A percentile compares a stretch with the other conserved stretches of the same genome.
phyloP scores from a whole-genome alignment of 2,329 filamentous ascomycete species.

The Penicillium sp. region DNA sequence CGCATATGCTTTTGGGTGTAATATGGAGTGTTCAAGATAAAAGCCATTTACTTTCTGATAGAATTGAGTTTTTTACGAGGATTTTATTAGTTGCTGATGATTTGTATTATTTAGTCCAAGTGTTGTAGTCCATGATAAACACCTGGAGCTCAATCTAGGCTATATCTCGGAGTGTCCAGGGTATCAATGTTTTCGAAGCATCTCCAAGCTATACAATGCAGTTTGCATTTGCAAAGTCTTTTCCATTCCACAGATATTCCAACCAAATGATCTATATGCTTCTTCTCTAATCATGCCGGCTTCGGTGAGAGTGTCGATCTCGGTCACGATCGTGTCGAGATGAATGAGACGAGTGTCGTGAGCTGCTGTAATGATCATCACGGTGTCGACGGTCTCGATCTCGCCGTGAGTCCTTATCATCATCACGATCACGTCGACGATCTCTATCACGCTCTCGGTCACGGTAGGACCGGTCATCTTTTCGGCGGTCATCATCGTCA shows the following conservation, averaged over 20 bases:
- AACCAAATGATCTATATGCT: no score
- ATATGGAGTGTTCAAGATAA: constrained; percentile 18
- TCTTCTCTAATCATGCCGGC: constrained; percentile 28
- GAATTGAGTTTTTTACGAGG: constrained; percentile 17
- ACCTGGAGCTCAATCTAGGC: no score
- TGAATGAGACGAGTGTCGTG: constrained; percentile 30
- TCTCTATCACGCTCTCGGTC: constrained; percentile 28
- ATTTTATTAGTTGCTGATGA: no score
- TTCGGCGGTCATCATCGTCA: constrained; percentile 33
- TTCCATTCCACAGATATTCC: constrained; percentile 5
- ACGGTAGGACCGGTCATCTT: constrained; percentile 33
- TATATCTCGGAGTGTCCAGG: constrained; percentile 7
- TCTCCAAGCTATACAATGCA: no score
- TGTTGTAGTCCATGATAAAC: no score
- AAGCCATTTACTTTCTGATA: constrained; percentile 22
- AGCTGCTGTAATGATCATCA: constrained; percentile 31
- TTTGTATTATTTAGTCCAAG: no score
- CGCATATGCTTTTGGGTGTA: constrained; percentile 23
- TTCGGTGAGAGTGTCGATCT: constrained; percentile 29
- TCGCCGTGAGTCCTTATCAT: constrained; percentile 18
- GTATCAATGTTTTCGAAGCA: constrained; percentile 23
- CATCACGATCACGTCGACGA: constrained; percentile 31
- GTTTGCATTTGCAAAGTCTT: constrained; percentile 1
- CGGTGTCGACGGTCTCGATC: constrained; percentile 25
- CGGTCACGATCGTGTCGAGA: constrained; percentile 29